These are phyloP conservation scores for Turnera subulata DNA, from an alignment of 345 rosid species.

Conservation along the genomic window DNA sequence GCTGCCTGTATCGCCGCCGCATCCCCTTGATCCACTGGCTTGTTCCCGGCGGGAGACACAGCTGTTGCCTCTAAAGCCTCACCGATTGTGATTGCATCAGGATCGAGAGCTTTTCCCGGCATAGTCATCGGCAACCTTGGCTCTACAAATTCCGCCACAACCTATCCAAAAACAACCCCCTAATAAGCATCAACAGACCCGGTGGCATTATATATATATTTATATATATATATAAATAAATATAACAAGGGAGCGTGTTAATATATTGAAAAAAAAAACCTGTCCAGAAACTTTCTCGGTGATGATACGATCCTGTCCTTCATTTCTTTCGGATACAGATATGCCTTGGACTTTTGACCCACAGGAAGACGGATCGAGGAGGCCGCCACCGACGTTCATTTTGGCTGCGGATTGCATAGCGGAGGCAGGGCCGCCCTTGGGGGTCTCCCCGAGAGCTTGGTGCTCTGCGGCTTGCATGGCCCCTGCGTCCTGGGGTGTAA, in stretches of 20 bases:
- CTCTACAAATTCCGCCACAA: conserved; percentile 29
- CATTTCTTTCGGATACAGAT: conserved; percentile 16
- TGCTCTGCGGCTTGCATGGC: conserved; percentile 39
- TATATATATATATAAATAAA: too few relatives aligned
- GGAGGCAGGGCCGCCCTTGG: conserved; percentile 26
- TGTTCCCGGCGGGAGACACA: conserved; percentile 33
- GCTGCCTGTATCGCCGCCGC: conserved; percentile 55
- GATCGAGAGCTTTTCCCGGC: conserved; percentile 15
- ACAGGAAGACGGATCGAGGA: conserved; percentile 15
- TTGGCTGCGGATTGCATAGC: conserved; percentile 38
- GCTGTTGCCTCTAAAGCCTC: conserved; percentile 55
- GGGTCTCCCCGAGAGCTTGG: conserved; percentile 28
- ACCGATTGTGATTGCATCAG: conserved; percentile 37
- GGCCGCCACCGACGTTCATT: conserved; percentile 20
- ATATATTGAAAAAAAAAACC: conserved; percentile 7
- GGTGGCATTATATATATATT: too few relatives aligned
- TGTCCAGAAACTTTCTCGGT: conserved; percentile 35
- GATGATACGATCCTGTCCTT: conserved; percentile 18
- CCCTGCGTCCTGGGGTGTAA: conserved; percentile 37
- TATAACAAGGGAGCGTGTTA: too few relatives aligned
- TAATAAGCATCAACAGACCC: neutral
- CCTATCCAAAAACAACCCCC: neutral
- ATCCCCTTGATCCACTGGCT: conserved; percentile 48
- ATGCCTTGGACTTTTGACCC: conserved; percentile 21
- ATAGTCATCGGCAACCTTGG: conserved; percentile 17